These are phyloP conservation scores for Apophysomyces elegans DNA, from an alignment of 371 early-diverging fungal species.

Conservation along the genomic window DNA sequence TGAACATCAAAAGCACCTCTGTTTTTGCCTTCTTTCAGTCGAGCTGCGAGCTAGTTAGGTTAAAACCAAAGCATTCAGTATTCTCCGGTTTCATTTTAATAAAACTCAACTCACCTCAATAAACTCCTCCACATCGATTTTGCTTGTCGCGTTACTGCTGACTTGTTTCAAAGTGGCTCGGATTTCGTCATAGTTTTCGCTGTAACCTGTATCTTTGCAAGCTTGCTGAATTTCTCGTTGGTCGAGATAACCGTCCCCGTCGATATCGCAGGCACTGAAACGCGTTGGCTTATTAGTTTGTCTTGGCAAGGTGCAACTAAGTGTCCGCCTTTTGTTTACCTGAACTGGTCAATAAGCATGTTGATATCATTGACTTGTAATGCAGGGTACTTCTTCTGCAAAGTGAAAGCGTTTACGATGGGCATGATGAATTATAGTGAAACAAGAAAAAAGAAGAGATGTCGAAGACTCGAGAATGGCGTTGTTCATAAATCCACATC, in stretches of 20 bases:
- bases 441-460: conserved; percentile 15
- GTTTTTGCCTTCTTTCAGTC: conserved; percentile 66
- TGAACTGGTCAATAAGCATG: conserved; percentile 64
- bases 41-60: conserved; percentile 56
- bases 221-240: conserved; percentile 74
- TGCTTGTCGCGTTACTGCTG: conserved; percentile 71
- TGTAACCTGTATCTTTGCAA: conserved; percentile 72
- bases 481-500: not conserved
- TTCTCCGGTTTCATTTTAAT: not conserved
- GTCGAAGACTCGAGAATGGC: not conserved
- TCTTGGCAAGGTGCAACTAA: not conserved
- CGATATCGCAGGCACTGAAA: conserved; percentile 69
- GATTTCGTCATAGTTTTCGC: conserved; percentile 78
- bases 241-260: conserved; percentile 77
- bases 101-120: conserved; percentile 64
- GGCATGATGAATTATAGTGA: conserved; percentile 19
- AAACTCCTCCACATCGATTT: conserved; percentile 85
- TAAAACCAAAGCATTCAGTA: not conserved
- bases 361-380: conserved; percentile 66
- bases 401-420: conserved; percentile 49
- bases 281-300: not conserved
- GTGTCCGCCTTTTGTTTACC: conserved; percentile 37
- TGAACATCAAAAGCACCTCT: conserved; percentile 64
- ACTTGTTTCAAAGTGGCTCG: conserved; percentile 75
- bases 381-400: conserved; percentile 67